Base-by-base conservation (phyloP, 2,329 filamentous ascomycete species). In the Verticillium longisporum region DNA sequence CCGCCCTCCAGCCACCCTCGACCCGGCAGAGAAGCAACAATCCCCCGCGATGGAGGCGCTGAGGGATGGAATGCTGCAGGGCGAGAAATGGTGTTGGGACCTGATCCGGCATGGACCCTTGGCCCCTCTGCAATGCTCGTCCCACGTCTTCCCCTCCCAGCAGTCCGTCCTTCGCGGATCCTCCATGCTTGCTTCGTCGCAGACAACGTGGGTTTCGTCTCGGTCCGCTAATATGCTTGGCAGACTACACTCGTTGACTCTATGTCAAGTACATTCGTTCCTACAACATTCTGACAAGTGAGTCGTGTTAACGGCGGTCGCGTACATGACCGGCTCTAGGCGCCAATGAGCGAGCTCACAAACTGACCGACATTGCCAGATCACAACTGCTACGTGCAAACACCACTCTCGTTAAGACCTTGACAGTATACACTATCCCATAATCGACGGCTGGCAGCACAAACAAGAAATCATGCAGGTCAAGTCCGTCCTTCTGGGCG, bases 221-320 rank as follows among this genome's bases (percentile, higher is more conserved):
- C 45, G 45, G 45, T 50, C 21, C n/a, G 21, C 32, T 55, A 55
- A 55, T 21, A 55, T 18, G 54, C 54, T 33, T 33, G 54, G 15
- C 58, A 71, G 70, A 72, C 64, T 67, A 80, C 81, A 72, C 75
- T 83, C 79, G 70, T 84, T 83, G 78, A 80, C 76, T 76, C 68
- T 72, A 73, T 77, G 81, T 84, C 83, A 84, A 82, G 77, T 83
- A 83, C 83, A 83, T 76, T 85, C 83, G 77, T 82, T 84, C 67
- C 26, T 68, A 74, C 71, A 69, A 69, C 67, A 68, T 72, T 74
- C 79, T 83, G 80, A 82, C 80, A 79, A 60, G 76, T 78, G 68
- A 74, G 75, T 77, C 45, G 45, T 50, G 45, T 26, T 15, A 18
- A 50, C 45, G n/a, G 5, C 45, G 21, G 45, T 50, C 45, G 45